Conservation (phyloP, 495 filamentous ascomycete genomes). For the Podospora pseudoanserina region DNA sequence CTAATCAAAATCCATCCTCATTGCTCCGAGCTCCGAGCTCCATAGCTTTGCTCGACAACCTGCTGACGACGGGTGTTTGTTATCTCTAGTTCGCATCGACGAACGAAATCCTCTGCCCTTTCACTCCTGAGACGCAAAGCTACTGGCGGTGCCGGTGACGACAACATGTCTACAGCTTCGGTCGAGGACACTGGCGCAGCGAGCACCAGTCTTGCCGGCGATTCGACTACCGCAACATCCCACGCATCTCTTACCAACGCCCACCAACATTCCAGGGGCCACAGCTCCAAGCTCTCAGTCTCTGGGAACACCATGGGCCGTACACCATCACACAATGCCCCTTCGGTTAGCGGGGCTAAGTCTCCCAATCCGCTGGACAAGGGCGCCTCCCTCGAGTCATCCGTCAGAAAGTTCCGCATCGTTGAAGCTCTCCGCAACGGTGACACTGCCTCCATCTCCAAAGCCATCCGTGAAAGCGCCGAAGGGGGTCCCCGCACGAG, state of each 20-base stretch:
- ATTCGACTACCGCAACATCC: conserved; percentile 33
- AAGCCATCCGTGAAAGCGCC: conserved; percentile 70
- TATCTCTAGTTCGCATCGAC: conserved; percentile 43
- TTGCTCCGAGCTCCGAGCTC: conserved; percentile 2
- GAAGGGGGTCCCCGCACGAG: conserved; percentile 49
- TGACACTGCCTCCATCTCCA: conserved; percentile 84
- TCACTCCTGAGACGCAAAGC: conserved; percentile 48
- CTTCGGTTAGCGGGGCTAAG: conserved; percentile 30
- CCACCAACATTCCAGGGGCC: conserved; percentile 36
- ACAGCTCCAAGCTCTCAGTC: conserved; percentile 43
- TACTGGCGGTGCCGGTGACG: conserved; percentile 37
- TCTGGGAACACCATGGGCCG: conserved; percentile 36
- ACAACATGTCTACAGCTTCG: conserved; percentile 28
- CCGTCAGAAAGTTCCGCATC: conserved; percentile 86
- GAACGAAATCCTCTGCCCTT: conserved; percentile 50
- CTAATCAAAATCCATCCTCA: background rate
- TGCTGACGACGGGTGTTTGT: conserved; percentile 14
- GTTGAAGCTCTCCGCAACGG: conserved; percentile 89
- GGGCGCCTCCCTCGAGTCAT: conserved; percentile 77
- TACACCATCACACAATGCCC: conserved; percentile 31
- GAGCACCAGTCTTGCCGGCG: conserved; percentile 31
- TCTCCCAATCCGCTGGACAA: conserved; percentile 33
- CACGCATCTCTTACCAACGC: conserved; percentile 32
- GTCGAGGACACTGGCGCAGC: conserved; percentile 39
- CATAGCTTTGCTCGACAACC: background rate